Conservation (phyloP, 495 filamentous ascomycete genomes). For the Bacidia rubella region DNA sequence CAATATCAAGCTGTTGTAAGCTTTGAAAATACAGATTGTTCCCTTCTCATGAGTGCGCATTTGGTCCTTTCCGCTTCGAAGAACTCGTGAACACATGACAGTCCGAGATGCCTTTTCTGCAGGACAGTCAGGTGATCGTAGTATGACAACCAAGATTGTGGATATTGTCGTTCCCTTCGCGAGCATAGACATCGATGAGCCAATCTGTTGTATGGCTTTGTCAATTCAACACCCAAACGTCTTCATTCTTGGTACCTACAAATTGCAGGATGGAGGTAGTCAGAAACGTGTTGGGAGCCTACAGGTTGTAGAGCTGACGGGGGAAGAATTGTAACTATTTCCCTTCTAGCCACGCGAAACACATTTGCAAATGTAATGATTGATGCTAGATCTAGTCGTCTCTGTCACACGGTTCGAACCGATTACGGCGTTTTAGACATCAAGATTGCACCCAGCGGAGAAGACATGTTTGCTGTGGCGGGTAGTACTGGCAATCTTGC, state of each 20-base stretch:
- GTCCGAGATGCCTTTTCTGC: no score
- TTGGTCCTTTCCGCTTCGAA: no score
- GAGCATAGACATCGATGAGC: constrained; percentile 31
- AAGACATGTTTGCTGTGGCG: constrained; percentile 49
- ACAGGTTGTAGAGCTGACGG: constrained; percentile 43
- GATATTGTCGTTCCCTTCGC: neutral
- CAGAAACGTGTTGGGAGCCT: constrained; percentile 63
- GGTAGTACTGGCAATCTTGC: constrained; percentile 57
- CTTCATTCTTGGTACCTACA: constrained; percentile 79
- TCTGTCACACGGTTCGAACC: constrained; percentile 37
- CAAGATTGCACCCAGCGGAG: constrained; percentile 54
- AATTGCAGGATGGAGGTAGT: constrained; percentile 38
- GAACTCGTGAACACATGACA: no score
- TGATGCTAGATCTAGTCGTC: neutral
- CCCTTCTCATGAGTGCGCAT: no score
- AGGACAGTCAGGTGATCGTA: no score
- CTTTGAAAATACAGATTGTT: no score
- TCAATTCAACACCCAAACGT: constrained; percentile 48
- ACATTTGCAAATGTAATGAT: no score
- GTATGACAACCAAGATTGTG: no score
- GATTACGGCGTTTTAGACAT: constrained; percentile 72
- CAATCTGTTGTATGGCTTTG: constrained; percentile 79
- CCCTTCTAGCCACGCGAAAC: no score
- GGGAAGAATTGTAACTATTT: constrained; percentile 2
- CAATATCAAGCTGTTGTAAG: no score